Conservation (phyloP, 1,139 yeast genomes). For the Sugiyamaella neomexicana region DNA sequence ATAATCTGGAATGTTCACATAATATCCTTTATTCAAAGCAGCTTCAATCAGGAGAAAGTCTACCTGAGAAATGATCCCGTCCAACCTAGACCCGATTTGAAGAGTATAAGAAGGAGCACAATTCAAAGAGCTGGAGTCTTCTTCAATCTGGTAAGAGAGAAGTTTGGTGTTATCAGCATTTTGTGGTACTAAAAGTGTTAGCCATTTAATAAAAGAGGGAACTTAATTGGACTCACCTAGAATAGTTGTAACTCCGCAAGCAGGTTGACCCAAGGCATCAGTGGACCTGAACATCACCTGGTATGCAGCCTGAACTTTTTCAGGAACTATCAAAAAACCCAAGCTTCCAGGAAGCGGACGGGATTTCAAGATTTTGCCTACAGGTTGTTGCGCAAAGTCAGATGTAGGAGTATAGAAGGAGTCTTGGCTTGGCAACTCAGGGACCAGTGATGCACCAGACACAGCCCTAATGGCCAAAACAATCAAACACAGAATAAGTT, state of each 20-base stretch:
- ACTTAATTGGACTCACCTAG: conserved; percentile 15
- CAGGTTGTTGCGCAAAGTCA: conserved; percentile 20
- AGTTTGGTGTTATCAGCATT: conserved; percentile 26
- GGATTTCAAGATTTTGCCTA: conserved; percentile 26
- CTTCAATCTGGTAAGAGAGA: conserved; percentile 34
- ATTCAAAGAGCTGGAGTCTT: conserved; percentile 32
- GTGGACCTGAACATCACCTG: conserved; percentile 34
- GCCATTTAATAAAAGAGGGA: background rate
- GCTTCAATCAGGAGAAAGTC: conserved; percentile 21
- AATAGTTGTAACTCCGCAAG: conserved; percentile 34
- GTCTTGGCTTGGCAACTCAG: conserved; percentile 26
- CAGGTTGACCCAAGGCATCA: conserved; percentile 31
- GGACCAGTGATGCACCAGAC: conserved; percentile 1
- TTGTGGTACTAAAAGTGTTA: conserved; percentile 24
- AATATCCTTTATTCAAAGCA: conserved; percentile 27
- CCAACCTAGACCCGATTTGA: conserved; percentile 18
- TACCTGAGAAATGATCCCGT: conserved; percentile 4
- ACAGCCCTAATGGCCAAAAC: background rate
- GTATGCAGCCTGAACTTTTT: conserved; percentile 25
- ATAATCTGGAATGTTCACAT: conserved; percentile 28
- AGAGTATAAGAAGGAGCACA: conserved; percentile 36
- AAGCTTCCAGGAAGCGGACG: conserved; percentile 23
- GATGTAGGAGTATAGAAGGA: conserved; percentile 30
- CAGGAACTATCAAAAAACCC: conserved; percentile 8
- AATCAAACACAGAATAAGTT: background rate